These are phyloP conservation scores for Cystoderma amianthinum DNA, from an alignment of 768 basidiomycete genomes.

Conservation along the genomic window DNA sequence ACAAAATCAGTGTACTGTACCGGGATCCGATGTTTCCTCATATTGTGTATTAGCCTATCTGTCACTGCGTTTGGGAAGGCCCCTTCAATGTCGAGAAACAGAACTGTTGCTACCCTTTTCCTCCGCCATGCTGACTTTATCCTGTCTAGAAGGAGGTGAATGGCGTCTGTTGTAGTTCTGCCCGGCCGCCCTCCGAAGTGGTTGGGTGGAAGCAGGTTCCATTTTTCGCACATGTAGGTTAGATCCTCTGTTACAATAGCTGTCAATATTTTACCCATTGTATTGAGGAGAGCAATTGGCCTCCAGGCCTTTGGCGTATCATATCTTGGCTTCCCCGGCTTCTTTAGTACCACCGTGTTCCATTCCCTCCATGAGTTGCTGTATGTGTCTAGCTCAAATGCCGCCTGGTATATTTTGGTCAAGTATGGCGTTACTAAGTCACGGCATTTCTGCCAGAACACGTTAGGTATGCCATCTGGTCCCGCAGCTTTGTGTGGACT, in stretches of 20 bases:
- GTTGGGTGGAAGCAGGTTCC: conserved; percentile 12
- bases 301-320: conserved; percentile 21
- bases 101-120: conserved; percentile 12
- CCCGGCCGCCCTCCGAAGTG: conserved; percentile 24
- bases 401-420: conserved; percentile 15
- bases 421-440: conserved; percentile 8
- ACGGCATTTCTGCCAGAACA: conserved; percentile 10
- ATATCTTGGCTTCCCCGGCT: conserved; percentile 29
- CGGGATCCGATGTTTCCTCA: conserved; percentile 14
- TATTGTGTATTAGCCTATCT: conserved; percentile 15
- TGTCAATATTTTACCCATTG: conserved; percentile 4
- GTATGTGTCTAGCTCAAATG: conserved; percentile 17
- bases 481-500: conserved; percentile 19
- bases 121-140: conserved; percentile 15
- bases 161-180: conserved; percentile 16
- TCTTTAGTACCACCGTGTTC: conserved; percentile 20
- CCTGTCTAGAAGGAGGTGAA: conserved; percentile 13
- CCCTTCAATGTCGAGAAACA: conserved; percentile 21
- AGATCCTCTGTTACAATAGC: conserved; percentile 8
- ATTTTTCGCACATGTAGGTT: conserved; percentile 9
- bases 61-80: conserved; percentile 23
- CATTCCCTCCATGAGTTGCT: conserved; percentile 19
- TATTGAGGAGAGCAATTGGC: conserved; percentile 20
- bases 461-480: conserved; percentile 12
- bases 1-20: conserved; percentile 10